Evolutionary conservation across 352 stramenopile species (phyloP), one percentile per base, ranked within the genome.

Genomic region (Pythium myriotylum): DNA sequence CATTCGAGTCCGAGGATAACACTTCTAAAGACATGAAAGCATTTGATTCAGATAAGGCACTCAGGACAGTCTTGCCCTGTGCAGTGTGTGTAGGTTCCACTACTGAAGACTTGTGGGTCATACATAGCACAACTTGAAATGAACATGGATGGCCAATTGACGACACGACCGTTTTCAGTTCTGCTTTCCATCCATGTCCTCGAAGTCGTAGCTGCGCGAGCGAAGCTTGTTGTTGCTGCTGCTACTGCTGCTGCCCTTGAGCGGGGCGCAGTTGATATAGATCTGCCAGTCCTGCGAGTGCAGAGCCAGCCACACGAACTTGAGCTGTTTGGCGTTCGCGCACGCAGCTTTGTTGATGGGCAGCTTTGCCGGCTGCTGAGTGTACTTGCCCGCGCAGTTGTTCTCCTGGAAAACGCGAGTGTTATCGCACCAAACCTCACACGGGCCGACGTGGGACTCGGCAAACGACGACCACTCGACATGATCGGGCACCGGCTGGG

Each of bases 391-490:
- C 4, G 62, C 48, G 41, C 58, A 70, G 51, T 77, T 72, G 9
- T 70, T 55, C 29, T 74, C 55, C 35, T 74, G 49, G 46, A 69
- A 74, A 8, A 67, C 62, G 24, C 52, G 62, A 22, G 32, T 74
- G 41, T 70, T 62, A 66, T 74, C 66, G 59, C 61, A 77, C 66
- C 70, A 77, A 33, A 74, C 43, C 57, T 77, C 65, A 39, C 58
- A 69, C 40, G 65, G 70, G n/a, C 70, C 70, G 17, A 65, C 43
- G 55, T 73, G 66, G 2, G 62, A 70, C n/a, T 55, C 23, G 13
- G 62, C 59, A 23, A 74, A 67, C 39, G 46, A 32, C 33, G 62
- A 61, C 65, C 65, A 72, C 51, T 73, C 40, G 23, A 73, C 65
- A 27, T 65, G 20, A 43, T 68, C 64, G 3, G 59, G 59, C 17